Conservation (phyloP, 2,329 filamentous ascomycete genomes). For the Penicillium sp. region DNA sequence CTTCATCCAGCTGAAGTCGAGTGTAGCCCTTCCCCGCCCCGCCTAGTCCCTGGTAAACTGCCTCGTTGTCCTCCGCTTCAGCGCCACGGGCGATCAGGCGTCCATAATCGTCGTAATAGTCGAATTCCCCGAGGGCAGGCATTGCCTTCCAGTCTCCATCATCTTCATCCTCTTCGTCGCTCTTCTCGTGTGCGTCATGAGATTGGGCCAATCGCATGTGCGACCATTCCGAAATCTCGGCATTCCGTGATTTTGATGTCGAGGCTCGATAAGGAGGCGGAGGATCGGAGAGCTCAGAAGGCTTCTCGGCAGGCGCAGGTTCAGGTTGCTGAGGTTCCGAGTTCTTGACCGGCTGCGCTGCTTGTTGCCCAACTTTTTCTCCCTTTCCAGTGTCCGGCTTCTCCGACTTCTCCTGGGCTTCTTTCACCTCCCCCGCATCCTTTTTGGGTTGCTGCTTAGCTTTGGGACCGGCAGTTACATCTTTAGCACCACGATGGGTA, state of each 20-base stretch:
- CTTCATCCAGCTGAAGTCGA: conserved; percentile 88
- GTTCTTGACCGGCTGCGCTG: conserved; percentile 4
- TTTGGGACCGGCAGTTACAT: conserved; percentile 22
- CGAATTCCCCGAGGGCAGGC: conserved; percentile 87
- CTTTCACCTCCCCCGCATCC: background rate
- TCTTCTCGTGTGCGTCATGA: conserved; percentile 41
- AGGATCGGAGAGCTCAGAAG: conserved; percentile 2
- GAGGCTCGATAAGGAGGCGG: conserved; percentile 13
- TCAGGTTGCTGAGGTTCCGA: conserved; percentile 2
- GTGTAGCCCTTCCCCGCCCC: conserved; percentile 95
- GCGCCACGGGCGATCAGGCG: conserved; percentile 79
- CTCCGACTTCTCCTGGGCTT: background rate
- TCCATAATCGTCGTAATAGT: conserved; percentile 93
- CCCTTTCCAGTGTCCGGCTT: background rate
- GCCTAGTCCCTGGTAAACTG: conserved; percentile 71
- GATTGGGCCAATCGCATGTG: conserved; percentile 70
- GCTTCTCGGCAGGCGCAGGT: conserved; percentile 7
- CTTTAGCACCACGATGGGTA: background rate
- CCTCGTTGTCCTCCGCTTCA: conserved; percentile 63
- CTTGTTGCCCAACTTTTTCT: background rate
- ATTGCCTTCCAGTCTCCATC: conserved; percentile 86
- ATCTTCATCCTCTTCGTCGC: conserved; percentile 48
- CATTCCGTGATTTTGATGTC: conserved; percentile 24
- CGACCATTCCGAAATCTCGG: conserved; percentile 73
- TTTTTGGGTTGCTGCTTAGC: conserved; percentile 8